Evolutionary conservation across 805 yeast genomes (phyloP).

Genomic region (Priceomyces carsonii): DNA sequence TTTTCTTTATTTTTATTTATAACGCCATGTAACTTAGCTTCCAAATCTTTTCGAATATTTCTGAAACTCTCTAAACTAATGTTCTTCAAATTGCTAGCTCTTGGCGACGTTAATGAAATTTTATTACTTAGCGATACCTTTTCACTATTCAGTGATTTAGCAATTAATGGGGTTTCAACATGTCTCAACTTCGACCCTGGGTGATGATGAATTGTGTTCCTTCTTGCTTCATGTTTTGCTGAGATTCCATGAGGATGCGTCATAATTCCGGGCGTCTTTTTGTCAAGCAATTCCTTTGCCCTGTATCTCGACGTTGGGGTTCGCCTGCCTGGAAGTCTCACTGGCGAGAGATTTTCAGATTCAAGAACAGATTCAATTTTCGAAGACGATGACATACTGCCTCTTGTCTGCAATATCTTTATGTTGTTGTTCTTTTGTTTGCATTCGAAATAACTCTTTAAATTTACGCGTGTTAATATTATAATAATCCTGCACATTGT

Average conservation of each 20-base stretch:
- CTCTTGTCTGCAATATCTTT: too few relatives aligned
- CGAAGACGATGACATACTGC: slow-evolving; percentile 11
- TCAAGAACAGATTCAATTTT: slow-evolving; percentile 8
- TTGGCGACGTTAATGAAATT: slow-evolving; percentile 17
- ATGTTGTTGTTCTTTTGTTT: too few relatives aligned
- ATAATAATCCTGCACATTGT: too few relatives aligned
- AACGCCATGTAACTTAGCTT: slow-evolving; percentile 11
- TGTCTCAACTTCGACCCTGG: slow-evolving; percentile 8
- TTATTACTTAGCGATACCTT: not conserved
- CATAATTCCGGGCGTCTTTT: slow-evolving; percentile 9
- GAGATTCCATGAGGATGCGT: slow-evolving; percentile 48
- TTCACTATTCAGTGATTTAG: slow-evolving; percentile 1
- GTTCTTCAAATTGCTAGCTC: slow-evolving; percentile 7
- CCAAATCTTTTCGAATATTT: slow-evolving; percentile 17
- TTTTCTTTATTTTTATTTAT: slow-evolving; percentile 15
- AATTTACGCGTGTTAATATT: too few relatives aligned
- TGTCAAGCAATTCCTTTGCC: slow-evolving; percentile 2
- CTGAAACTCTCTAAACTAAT: slow-evolving; percentile 16
- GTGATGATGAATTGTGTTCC: slow-evolving; percentile 21
- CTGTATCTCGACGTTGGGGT: slow-evolving; percentile 1
- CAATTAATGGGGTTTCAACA: slow-evolving; percentile 12
- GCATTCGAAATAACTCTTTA: too few relatives aligned
- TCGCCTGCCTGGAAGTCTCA: slow-evolving; percentile 11
- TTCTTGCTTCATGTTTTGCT: slow-evolving; percentile 34
- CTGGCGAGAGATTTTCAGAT: slow-evolving; percentile 18